Evolutionary conservation across 106 monocot species (phyloP), one percentile per base, ranked within the genome.

Genomic region (Allium cepa): DNA sequence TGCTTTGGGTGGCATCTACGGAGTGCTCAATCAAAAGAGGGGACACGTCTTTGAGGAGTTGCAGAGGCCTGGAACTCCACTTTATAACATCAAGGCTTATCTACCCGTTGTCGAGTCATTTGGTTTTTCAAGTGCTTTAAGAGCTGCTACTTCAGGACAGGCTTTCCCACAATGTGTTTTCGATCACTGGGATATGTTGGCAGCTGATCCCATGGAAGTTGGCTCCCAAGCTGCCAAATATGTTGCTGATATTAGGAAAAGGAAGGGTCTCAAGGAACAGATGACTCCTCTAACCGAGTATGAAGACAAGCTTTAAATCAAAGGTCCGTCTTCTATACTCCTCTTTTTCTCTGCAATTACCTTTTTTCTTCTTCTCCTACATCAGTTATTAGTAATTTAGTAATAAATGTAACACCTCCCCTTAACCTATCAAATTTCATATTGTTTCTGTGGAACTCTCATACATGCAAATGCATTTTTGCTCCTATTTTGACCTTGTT

Each of bases 111-210:
- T 73, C 17, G 68, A 74, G 50, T 79, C 74, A 0, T 74, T 79
- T 50, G 79, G 73, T 13, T 79, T 82, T 58, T 77, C 82, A n/a
- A 15, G 51, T 7, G 50, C 50, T n/a, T 48, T 77, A 49, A 69
- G 82, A 50, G 77, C 73, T 47, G 70, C 77, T 4, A 82, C 82
- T 7, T 82, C 77, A 10, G 78, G 82, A 9, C 82, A 78, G 62
- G 82, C 82, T 1, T 78, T 78, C 71, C 78, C 78, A 0, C 82
- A 75, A 66, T 74, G 78, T n/a, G 78, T 78, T 6, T 82, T 82
- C 50, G 78, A 82, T 46, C 75, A 75, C 55, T 82, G 82, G 82
- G 72, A 77, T 47, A 63, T 69, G 67, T 77, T 77, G 81, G 45
- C 63, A 3, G 56, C 73, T 0, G 77, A 77, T 49, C 82, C 74